Evolutionary conservation across 345 rosid species (phyloP), one percentile per base, ranked within the genome.

Genomic region (Eucalyptus albens): DNA sequence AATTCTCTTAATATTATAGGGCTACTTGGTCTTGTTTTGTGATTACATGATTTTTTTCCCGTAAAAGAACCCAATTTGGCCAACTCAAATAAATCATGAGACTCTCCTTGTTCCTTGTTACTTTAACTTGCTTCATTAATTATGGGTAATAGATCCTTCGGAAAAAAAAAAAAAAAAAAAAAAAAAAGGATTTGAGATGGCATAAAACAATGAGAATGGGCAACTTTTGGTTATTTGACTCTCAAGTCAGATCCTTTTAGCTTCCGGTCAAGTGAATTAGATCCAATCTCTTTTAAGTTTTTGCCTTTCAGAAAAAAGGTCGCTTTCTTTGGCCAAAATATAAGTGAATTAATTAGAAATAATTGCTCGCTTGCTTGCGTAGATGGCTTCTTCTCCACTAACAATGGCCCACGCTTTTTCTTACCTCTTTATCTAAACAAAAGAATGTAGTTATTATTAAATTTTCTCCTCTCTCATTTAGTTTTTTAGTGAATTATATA

Each of bases 121-220:
- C 4, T 27, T 27, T 12, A 12, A n/a, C 31, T 60, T 27, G 29
- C 69, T 60, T 12, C 15, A 60, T 12, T 27, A 27, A 60, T 60
- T 27, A 27, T 27, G 16, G 69, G 31, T 60, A 27, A 60, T 60
- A 27, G 31, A 60, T 27, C 69, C 69, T 27, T 60, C 8, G 31
- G 31, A 0, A 6, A 27, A 60, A 27, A 27, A 60, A 0, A 6
- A 27, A 60, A 12, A 27, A 27, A 3, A 29, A 0, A 6, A 27
- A 60, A 12, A 27, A 27, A 3, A 29, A 1, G 16, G 31, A 12
- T 27, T 60, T 60, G 69, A 60, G 15, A 60, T 27, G 31, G 69
- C 15, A 60, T 60, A 27, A 60, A 27, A 60, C 16, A 3, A 60
- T 60, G 69, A 60, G 31, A 60, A 27, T 11, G 69, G 31, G 69